Evolutionary conservation across 371 early-diverging fungal genomes (phyloP).

Genomic region (Catenaria anguillulae): DNA sequence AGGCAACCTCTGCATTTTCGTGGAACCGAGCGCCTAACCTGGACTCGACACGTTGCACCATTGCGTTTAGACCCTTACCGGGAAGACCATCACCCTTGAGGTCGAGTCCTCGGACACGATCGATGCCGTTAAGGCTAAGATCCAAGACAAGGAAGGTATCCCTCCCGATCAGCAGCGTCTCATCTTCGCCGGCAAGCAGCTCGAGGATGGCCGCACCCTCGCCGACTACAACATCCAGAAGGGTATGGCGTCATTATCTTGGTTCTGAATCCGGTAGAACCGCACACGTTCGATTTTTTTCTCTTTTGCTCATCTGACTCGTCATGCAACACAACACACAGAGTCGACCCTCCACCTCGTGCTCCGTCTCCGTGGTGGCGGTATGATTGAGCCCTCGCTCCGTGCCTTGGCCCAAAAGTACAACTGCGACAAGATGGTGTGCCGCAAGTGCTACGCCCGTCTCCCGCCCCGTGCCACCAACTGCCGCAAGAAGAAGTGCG

Average conservation of each 20-base stretch:
- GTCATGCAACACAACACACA: slow-evolving; percentile 30
- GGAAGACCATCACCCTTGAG: slow-evolving; percentile 57
- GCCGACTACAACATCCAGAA: slow-evolving; percentile 79
- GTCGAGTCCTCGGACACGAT: slow-evolving; percentile 64
- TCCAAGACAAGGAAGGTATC: slow-evolving; percentile 42
- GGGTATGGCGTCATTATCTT: too few relatives aligned
- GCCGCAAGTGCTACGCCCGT: slow-evolving; percentile 98
- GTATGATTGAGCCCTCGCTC: slow-evolving; percentile 91
- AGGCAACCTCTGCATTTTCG: too few relatives aligned
- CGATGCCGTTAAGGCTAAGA: slow-evolving; percentile 57
- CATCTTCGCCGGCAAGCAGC: slow-evolving; percentile 95
- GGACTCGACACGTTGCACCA: too few relatives aligned
- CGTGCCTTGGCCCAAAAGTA: slow-evolving; percentile 95
- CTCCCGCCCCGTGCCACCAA: slow-evolving; percentile 98
- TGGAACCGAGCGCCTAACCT: too few relatives aligned
- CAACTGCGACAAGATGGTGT: slow-evolving; percentile 99
- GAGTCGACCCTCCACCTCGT: slow-evolving; percentile 98
- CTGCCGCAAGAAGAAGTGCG: slow-evolving; percentile 99
- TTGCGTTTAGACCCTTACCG: slow-evolving; percentile 7
- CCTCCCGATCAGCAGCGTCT: slow-evolving; percentile 87
- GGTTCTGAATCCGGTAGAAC: too few relatives aligned
- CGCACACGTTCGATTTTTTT: neutral
- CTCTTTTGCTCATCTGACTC: too few relatives aligned
- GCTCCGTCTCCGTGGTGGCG: slow-evolving; percentile 92
- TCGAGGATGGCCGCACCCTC: slow-evolving; percentile 78